Percentiles rank a stretch among this genome's conserved stretches.
Conservation (phyloP, 208 protist genomes). For the Naegleria fowleri region DNA sequence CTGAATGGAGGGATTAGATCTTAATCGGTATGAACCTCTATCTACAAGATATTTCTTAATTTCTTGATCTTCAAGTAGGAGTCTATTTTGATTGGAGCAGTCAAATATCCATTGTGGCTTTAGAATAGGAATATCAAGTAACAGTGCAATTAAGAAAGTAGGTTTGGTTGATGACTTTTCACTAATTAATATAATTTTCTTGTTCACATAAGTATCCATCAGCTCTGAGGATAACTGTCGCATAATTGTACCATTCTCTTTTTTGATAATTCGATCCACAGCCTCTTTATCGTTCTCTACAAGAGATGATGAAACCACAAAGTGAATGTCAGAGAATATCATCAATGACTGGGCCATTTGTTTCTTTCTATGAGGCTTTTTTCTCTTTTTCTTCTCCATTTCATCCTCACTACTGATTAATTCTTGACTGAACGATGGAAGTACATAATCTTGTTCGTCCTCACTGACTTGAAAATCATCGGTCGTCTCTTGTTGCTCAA, state of each 20-base stretch:
- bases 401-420: neutral
- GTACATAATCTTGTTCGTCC: neutral
- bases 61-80: neutral
- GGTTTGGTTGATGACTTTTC: neutral
- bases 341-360: no score
- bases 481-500: neutral
- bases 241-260: neutral
- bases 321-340: neutral
- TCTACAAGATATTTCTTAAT: neutral
- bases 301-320: neutral
- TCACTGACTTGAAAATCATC: neutral
- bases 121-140: neutral
- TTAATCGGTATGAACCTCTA: neutral
- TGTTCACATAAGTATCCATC: neutral
- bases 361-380: neutral
- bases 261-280: neutral
- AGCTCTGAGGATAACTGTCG: neutral
- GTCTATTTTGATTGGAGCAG: neutral
- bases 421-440: neutral
- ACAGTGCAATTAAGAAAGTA: neutral
- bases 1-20: neutral
- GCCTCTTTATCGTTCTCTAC: neutral
- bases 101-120: neutral
- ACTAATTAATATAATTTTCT: neutral
- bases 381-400: neutral